A percentile compares a stretch with the other conserved stretches of the same genome.
These are phyloP conservation scores for Fallopia convolvulus DNA, from an alignment of 148 eudicot species.

Conservation along the genomic window DNA sequence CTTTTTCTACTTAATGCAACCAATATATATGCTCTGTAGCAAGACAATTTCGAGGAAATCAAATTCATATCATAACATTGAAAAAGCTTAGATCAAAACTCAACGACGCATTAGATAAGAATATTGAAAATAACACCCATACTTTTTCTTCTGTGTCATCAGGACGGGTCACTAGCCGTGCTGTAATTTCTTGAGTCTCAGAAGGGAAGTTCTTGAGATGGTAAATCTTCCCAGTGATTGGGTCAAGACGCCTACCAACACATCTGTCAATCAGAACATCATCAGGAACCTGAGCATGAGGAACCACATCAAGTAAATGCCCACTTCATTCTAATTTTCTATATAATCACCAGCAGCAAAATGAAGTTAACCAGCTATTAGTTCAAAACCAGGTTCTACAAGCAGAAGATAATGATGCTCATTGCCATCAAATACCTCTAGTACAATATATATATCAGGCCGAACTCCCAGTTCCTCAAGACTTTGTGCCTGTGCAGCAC, in stretches of 20 bases:
- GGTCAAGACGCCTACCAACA: slow-evolving; percentile 92
- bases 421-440: slow-evolving; percentile 45
- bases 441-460: slow-evolving; percentile 72
- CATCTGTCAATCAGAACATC: slow-evolving; percentile 86
- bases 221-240: slow-evolving; percentile 83
- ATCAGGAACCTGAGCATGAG: slow-evolving; percentile 80
- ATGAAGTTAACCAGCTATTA: background rate
- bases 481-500: slow-evolving; percentile 71
- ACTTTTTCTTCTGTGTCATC: slow-evolving; percentile 95
- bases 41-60: background rate
- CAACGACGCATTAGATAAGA: background rate
- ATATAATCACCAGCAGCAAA: background rate
- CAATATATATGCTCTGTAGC: background rate
- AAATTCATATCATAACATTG: background rate
- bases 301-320: slow-evolving; percentile 14
- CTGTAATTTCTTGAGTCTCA: slow-evolving; percentile 70
- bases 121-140: background rate
- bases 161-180: slow-evolving; percentile 76
- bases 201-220: slow-evolving; percentile 73
- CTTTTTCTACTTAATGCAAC: background rate
- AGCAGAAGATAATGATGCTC: too few species aligned
- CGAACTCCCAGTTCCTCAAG: slow-evolving; percentile 65
- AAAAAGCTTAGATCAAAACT: background rate
- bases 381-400: background rate
- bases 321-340: background rate